These are phyloP conservation scores for Helichrysum umbraculigerum DNA, from an alignment of 129 eudicot genomes.

Conservation along the genomic window DNA sequence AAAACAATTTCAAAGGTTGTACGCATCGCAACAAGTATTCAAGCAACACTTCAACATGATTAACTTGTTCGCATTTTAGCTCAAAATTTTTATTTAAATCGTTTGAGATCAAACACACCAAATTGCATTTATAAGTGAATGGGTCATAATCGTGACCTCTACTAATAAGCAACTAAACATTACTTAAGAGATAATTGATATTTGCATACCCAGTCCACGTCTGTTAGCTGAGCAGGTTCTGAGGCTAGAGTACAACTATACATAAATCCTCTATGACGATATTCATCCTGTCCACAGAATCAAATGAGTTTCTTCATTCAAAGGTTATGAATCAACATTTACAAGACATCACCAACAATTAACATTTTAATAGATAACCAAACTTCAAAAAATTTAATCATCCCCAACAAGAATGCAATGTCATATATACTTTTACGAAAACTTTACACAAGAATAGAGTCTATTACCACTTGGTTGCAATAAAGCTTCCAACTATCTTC, in stretches of 20 bases:
- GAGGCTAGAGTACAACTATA: conserved; percentile 21
- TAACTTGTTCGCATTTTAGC: not conserved
- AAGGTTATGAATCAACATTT: conserved; percentile 13
- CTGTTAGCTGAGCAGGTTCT: conserved; percentile 22
- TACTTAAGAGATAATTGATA: not conserved
- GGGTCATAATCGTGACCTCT: not conserved
- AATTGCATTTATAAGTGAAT: not conserved
- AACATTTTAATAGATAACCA: not conserved
- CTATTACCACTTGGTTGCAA: conserved; percentile 64
- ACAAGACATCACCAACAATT: conserved; percentile 11
- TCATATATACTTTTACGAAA: not conserved
- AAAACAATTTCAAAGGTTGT: not conserved
- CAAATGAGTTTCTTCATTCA: conserved; percentile 24
- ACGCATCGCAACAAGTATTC: not conserved
- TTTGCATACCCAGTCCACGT: conserved; percentile 20
- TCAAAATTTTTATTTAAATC: not conserved
- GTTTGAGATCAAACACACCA: not conserved
- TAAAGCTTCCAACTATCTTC: conserved; percentile 71
- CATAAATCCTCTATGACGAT: conserved; percentile 35
- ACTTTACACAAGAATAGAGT: conserved; percentile 13
- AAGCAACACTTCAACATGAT: not conserved
- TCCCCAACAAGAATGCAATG: conserved; percentile 2
- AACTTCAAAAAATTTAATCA: not conserved
- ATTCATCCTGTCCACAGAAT: conserved; percentile 45
- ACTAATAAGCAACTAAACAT: not conserved